Conservation (phyloP, 176 grass and related monocot genomes). For the Oryza coarctata region DNA sequence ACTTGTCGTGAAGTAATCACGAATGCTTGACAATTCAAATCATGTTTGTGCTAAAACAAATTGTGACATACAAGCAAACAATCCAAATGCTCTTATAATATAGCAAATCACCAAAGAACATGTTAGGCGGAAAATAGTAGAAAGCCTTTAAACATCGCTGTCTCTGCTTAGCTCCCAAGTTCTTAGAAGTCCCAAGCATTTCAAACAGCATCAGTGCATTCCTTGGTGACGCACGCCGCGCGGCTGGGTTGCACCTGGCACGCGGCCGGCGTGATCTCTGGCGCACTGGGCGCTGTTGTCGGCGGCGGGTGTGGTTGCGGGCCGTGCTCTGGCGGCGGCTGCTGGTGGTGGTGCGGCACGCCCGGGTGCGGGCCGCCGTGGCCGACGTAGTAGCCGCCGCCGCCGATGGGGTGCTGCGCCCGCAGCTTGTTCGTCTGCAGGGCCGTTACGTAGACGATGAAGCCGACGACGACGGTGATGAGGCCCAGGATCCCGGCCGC, state of each 20-base stretch:
- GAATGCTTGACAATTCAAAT: neutral
- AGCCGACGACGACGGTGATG: slow-evolving; percentile 74
- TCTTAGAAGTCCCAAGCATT: neutral
- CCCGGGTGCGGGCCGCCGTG: neutral
- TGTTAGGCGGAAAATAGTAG: neutral
- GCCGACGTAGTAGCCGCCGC: slow-evolving; percentile 36
- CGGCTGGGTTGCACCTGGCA: slow-evolving; percentile 27
- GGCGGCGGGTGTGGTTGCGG: neutral
- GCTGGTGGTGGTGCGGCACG: slow-evolving; percentile 7
- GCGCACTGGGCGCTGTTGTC: slow-evolving; percentile 25
- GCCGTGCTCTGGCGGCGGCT: neutral
- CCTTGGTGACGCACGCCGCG: slow-evolving; percentile 34
- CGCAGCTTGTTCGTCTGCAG: slow-evolving; percentile 47
- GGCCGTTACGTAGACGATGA: slow-evolving; percentile 70
- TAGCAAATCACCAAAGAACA: neutral
- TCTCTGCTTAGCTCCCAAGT: neutral
- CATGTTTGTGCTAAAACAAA: neutral
- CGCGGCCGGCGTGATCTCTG: slow-evolving; percentile 5
- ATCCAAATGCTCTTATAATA: neutral
- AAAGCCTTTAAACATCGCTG: neutral
- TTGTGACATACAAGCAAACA: neutral
- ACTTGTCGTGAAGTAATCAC: neutral
- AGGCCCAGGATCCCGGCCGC: slow-evolving; percentile 84
- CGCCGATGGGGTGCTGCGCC: slow-evolving; percentile 20
- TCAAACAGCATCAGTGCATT: slow-evolving; percentile 37